Base-by-base conservation (phyloP, 306 rosid species). In the Clitoria ternatea region DNA sequence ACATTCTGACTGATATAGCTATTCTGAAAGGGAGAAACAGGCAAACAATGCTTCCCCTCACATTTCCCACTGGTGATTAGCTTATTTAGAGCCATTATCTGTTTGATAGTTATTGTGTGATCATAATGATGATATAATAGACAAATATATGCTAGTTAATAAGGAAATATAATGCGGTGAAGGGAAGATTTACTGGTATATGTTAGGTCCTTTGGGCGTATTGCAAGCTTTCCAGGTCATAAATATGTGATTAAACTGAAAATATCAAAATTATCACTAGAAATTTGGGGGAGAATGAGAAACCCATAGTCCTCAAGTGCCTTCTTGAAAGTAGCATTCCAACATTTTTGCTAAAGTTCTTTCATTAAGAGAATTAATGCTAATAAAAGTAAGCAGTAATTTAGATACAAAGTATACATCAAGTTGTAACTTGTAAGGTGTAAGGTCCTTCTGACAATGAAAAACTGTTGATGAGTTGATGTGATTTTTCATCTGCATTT, bases 381-480 rank as follows among this genome's bases (percentile, higher is more conserved):
- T 17, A 30, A 67, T 18, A 32, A 32, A 32, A 32, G 15, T 45
- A 19, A 53, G 32, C 37, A 29, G 48, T 8, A 15, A 65, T 42
- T 39, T 17, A 44, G 17, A 20, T 1, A 24, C 17, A 2, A 6
- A 17, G 33, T 43, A 42, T 39, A 35, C 26, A 50, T 49, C 0
- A 24, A 50, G 20, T 9, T 36, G 26, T 24, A 9, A 63, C 14
- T 64, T 74, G 37, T 13, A 74, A 19, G 59, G 64, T 74, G 37
- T 13, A 74, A 19, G 59, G 64, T 64, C 19, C 61, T 52, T n/a
- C n/a, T 63, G 47, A 62, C 48, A 59, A 22, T 14, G 48, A 72
- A 60, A 61, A 45, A 19, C 53, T 69, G 47, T 48, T 42, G 37
- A 26, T 15, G 7, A 52, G 47, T 48, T 42, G 37, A 26, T 15